Conservation (phyloP, 805 yeast species). For the Nakazawaea peltata region DNA sequence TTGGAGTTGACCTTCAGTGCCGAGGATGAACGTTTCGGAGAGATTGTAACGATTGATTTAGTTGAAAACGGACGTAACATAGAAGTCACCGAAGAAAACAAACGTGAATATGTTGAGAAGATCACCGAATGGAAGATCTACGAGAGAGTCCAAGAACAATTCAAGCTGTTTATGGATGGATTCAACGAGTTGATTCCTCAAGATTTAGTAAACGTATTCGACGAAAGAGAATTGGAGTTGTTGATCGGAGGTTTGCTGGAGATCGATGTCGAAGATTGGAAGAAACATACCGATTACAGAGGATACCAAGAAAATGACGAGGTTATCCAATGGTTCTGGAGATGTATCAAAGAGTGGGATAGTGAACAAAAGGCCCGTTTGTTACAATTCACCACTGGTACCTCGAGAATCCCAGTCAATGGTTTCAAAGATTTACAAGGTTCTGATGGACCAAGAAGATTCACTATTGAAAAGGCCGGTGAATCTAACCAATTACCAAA, state of each 20-base stretch:
- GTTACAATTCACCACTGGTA: slow-evolving; percentile 96
- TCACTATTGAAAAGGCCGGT: slow-evolving; percentile 97
- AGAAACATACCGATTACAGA: slow-evolving; percentile 96
- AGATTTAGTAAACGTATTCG: slow-evolving; percentile 92
- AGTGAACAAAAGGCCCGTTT: slow-evolving; percentile 93
- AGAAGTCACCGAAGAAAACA: slow-evolving; percentile 90
- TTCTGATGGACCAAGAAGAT: slow-evolving; percentile 98
- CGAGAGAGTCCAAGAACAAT: slow-evolving; percentile 90
- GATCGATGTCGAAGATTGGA: slow-evolving; percentile 98
- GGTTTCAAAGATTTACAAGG: slow-evolving; percentile 99
- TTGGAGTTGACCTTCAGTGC: slow-evolving; percentile 82
- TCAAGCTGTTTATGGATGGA: slow-evolving; percentile 93
- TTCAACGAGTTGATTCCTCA: slow-evolving; percentile 97
- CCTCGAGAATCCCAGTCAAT: slow-evolving; percentile 97
- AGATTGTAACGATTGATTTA: slow-evolving; percentile 79
- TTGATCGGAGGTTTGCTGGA: slow-evolving; percentile 98
- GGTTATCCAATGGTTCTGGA: slow-evolving; percentile 99
- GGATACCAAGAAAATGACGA: slow-evolving; percentile 96
- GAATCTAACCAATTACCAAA: slow-evolving; percentile 90
- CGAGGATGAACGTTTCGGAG: slow-evolving; percentile 92
- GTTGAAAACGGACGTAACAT: slow-evolving; percentile 83
- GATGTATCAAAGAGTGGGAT: slow-evolving; percentile 88
- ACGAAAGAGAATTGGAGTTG: slow-evolving; percentile 93
- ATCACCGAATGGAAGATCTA: slow-evolving; percentile 95
- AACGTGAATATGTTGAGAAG: slow-evolving; percentile 90